Conservation (phyloP, 2,329 filamentous ascomycete genomes). For the Penicillium sp. region DNA sequence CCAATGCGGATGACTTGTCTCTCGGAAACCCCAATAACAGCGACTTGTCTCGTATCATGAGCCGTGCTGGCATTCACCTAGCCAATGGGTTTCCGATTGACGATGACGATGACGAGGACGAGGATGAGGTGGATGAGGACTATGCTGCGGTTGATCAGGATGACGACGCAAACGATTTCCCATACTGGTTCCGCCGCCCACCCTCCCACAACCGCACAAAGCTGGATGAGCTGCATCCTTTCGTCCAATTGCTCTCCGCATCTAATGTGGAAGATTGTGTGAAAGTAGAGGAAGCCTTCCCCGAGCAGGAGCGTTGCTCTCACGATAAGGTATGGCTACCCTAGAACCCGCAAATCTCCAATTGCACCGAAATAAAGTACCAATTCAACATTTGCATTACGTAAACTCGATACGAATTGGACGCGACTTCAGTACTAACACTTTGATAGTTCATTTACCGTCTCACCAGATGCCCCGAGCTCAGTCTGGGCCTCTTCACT, state of each 20-base stretch:
- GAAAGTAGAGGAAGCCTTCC: slow-evolving; percentile 59
- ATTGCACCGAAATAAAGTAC: not conserved
- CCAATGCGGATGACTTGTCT: slow-evolving; percentile 31
- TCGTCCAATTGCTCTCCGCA: slow-evolving; percentile 67
- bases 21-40: slow-evolving; percentile 26
- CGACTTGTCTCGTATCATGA: slow-evolving; percentile 31
- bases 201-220: slow-evolving; percentile 38
- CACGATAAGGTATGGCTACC: slow-evolving; percentile 57
- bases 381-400: not conserved
- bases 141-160: slow-evolving; percentile 44
- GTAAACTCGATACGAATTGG: not conserved
- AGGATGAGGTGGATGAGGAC: slow-evolving; percentile 39
- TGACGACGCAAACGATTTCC: slow-evolving; percentile 40
- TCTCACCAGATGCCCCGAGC: slow-evolving; percentile 69
- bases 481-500: slow-evolving; percentile 78
- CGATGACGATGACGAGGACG: slow-evolving; percentile 33
- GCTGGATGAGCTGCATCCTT: slow-evolving; percentile 64
- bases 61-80: slow-evolving; percentile 27
- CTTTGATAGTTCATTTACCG: slow-evolving; percentile 68
- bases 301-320: slow-evolving; percentile 56
- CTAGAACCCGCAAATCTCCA: not conserved
- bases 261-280: slow-evolving; percentile 54
- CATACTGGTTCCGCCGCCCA: slow-evolving; percentile 43
- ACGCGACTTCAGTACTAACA: slow-evolving; percentile 10
- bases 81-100: slow-evolving; percentile 33